Conservation (phyloP, 1,284 basidiomycete species). For the Heterobasidion irregulare region DNA sequence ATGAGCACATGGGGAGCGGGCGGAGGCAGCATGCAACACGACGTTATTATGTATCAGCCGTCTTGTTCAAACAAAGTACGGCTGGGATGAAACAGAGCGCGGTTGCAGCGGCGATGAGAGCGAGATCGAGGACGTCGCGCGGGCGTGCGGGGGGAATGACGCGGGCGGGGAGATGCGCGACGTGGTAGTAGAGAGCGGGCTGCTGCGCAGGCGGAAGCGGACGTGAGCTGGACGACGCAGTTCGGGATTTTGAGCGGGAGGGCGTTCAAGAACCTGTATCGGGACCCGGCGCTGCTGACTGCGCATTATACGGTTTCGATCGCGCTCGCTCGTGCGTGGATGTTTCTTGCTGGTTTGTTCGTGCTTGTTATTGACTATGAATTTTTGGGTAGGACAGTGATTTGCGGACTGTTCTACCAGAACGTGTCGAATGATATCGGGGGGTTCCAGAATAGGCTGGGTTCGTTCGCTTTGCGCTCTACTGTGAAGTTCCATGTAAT, state of each 20-base stretch:
- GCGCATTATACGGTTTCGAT: slow-evolving; percentile 88
- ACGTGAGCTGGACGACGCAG: slow-evolving; percentile 85
- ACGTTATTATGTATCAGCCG: too few species aligned
- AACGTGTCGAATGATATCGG: slow-evolving; percentile 85
- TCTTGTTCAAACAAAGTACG: too few species aligned
- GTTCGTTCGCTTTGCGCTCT: slow-evolving; percentile 21
- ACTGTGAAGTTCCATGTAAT: too few species aligned
- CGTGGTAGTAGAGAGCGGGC: slow-evolving; percentile 53
- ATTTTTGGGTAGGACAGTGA: slow-evolving; percentile 32
- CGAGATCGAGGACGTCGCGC: slow-evolving; percentile 52
- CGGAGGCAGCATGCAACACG: too few species aligned
- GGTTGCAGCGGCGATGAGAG: slow-evolving; percentile 53
- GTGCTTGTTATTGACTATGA: background rate
- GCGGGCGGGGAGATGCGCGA: slow-evolving; percentile 43
- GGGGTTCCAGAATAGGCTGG: slow-evolving; percentile 87
- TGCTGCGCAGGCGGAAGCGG: slow-evolving; percentile 74
- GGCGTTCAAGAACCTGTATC: slow-evolving; percentile 97
- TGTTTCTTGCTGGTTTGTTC: background rate
- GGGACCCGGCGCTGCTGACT: slow-evolving; percentile 86
- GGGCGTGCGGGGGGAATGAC: slow-evolving; percentile 3
- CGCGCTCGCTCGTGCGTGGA: slow-evolving; percentile 66
- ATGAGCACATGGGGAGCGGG: too few species aligned
- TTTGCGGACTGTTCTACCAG: slow-evolving; percentile 79
- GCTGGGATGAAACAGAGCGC: slow-evolving; percentile 32
- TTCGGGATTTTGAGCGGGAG: slow-evolving; percentile 89